phyloP scores from a whole-genome alignment of 768 basidiomycete genomes.

The Phylloporus sp. region DNA sequence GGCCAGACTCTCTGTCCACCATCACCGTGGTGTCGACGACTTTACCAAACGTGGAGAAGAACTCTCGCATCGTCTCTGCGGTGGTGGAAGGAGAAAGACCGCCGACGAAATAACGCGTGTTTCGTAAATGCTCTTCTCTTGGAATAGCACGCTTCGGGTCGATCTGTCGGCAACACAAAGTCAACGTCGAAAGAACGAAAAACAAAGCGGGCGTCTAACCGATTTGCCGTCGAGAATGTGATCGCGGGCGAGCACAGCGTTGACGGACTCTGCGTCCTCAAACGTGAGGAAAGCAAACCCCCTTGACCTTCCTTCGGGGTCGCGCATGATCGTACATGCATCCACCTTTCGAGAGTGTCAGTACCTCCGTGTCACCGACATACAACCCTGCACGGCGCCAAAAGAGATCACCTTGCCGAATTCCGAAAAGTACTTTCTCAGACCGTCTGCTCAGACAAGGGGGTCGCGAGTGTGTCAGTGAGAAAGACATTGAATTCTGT shows the following conservation, averaged over 20 bases:
- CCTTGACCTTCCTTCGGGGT: conserved; percentile 65
- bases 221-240: conserved; percentile 77
- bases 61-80: conserved; percentile 63
- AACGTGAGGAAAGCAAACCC: conserved; percentile 87
- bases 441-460: conserved; percentile 43
- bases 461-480: conserved; percentile 24
- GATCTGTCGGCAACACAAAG: conserved; percentile 44
- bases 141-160: conserved; percentile 88
- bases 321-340: conserved; percentile 83
- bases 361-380: conserved; percentile 1
- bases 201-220: conserved; percentile 35
- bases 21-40: conserved; percentile 84
- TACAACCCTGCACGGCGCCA: neutral
- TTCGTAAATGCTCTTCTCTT: conserved; percentile 69
- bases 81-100: conserved; percentile 65
- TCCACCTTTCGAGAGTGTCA: conserved; percentile 48
- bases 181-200: neutral
- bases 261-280: conserved; percentile 59
- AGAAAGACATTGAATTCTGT: conserved; percentile 19
- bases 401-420: conserved; percentile 62
- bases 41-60: conserved; percentile 69
- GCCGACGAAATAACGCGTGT: conserved; percentile 79
- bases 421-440: conserved; percentile 69
- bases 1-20: conserved; percentile 70
- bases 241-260: conserved; percentile 57